Conservation (phyloP, 352 stramenopile species). For the Phytopythium oedochilum region DNA sequence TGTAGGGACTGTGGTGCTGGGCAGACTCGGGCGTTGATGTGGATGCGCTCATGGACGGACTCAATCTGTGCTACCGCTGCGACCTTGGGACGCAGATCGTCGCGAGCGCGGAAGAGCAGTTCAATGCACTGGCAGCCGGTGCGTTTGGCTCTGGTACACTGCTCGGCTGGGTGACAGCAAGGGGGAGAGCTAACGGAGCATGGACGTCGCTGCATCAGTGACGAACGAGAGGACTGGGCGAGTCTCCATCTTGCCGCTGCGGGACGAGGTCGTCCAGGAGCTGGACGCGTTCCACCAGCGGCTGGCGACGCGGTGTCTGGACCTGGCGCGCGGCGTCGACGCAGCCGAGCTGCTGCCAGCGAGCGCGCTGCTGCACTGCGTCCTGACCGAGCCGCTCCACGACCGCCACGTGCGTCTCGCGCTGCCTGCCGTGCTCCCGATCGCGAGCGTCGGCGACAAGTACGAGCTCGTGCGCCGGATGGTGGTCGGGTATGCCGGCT, state of each 20-base stretch:
- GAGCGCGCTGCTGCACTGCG: conserved; percentile 55
- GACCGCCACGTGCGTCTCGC: conserved; percentile 62
- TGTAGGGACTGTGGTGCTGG: not conserved
- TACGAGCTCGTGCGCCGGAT: conserved; percentile 43
- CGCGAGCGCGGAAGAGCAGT: conserved; percentile 34
- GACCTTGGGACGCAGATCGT: conserved; percentile 38
- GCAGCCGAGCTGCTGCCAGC: conserved; percentile 31
- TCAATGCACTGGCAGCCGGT: conserved; percentile 18
- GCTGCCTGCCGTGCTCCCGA: conserved; percentile 48
- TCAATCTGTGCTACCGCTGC: conserved; percentile 60
- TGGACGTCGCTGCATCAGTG: not conserved
- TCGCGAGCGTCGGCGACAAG: conserved; percentile 59
- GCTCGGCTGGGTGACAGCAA: too few relatives aligned
- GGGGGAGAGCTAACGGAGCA: too few relatives aligned
- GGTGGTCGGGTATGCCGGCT: conserved; percentile 43
- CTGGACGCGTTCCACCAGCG: conserved; percentile 65
- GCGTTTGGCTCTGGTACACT: not conserved
- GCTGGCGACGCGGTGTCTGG: conserved; percentile 52
- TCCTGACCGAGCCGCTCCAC: conserved; percentile 43
- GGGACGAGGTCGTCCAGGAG: conserved; percentile 66
- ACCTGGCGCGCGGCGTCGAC: conserved; percentile 32
- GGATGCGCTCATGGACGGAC: conserved; percentile 53
- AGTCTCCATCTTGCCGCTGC: conserved; percentile 26
- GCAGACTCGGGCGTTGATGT: conserved; percentile 65
- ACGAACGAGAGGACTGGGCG: not conserved